Base-by-base conservation (phyloP, 306 rosid genomes). In the Canavalia gladiata region DNA sequence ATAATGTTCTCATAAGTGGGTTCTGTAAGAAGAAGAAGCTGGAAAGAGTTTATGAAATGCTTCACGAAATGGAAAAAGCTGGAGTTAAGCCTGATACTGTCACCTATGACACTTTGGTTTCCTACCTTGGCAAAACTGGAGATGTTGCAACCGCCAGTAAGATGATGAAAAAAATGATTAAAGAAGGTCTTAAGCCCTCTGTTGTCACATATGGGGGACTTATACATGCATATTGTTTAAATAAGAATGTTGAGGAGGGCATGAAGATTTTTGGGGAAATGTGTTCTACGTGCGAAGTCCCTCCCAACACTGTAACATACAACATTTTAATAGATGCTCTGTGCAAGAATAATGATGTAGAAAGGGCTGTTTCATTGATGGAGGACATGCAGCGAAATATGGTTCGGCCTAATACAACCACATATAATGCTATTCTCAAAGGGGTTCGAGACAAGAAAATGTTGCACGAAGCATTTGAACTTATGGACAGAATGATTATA, bases 21-120 rank as follows among this genome's bases (percentile, higher is more conserved):
- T 94, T 88, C 84, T 89, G 93, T 78, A 88, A 85, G 90, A 87
- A 81, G 89, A 91, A 90, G 59, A 92, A 87, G 78, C 66, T 81
- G 63, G 88, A 88, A 29, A 64, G 72, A 83, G 93, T 89, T 64
- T 63, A 85, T 79, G 89, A 90, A 83, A 67, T 82, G 89, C 82
- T 90, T 39, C 51, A 85, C 49, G 90, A 91, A 85, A 94, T 94
- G 97, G 95, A 94, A 78, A 49, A 72, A 66, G 56, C 66, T 57
- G 89, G 93, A 78, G 78, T 87, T 42, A 92, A 86, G 82, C 92
- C 97, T 4, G 92, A 94, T 70, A 84, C 34, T 25, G 67, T 91
- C 58, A 92, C 97, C 5, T 94, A 92, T 81, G 92, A 94, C 85
- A 89, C 91, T n/a, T 57, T 94, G 84, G 85, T 94, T 76, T 84